Base-by-base conservation (phyloP, 768 basidiomycete genomes). In the Rhizopogon salebrosus region DNA sequence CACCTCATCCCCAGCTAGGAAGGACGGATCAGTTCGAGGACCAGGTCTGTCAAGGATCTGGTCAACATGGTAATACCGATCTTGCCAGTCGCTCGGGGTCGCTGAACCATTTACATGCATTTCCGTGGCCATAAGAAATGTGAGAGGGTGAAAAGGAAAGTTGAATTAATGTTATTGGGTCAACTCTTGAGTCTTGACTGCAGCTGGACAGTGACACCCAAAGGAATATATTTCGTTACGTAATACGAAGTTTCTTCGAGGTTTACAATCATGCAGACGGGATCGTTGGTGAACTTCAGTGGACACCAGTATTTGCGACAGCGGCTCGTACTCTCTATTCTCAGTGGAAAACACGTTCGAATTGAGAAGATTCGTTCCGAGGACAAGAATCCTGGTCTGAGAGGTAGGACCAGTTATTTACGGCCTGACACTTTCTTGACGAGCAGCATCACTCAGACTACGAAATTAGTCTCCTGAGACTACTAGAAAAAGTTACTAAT, bases 301-400 rank as follows among this genome's bases (percentile, higher is more conserved):
- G 89, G 92, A 0, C 92, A 95, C 66, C 80, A 85, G 50, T 80
- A 89, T 71, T 75, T 99, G 27, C 79, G 95, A 18, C 83, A 87
- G 56, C 85, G 95, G 26, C 75, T 98, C 4, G 87, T 94, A 0
- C 77, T 98, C n/a, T 90, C 91, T 0, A 78, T 98, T 18, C 77
- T 98, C 35, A 93, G 91, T 45, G 92, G 95, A 48, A 90, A 88
- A 61, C 73, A 86, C 38, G 80, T 95, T 3, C 79, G 83, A 52
- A 88, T 98, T 37, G 86, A 93, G 63, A 85, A 83, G 59, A 97
- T 99, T 54, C 84, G 97, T 24, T 75, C 90, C 1, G 84, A 92
- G 29, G 94, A 98, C 70, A 93, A 93, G 62, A 89, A 98, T 67
- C 95, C 95, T 23, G 97, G 97, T 66, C 71, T 99, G n/a, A 75